Evolutionary conservation across 2,329 filamentous ascomycete species (phyloP).

Genomic region (Microsporum canis): DNA sequence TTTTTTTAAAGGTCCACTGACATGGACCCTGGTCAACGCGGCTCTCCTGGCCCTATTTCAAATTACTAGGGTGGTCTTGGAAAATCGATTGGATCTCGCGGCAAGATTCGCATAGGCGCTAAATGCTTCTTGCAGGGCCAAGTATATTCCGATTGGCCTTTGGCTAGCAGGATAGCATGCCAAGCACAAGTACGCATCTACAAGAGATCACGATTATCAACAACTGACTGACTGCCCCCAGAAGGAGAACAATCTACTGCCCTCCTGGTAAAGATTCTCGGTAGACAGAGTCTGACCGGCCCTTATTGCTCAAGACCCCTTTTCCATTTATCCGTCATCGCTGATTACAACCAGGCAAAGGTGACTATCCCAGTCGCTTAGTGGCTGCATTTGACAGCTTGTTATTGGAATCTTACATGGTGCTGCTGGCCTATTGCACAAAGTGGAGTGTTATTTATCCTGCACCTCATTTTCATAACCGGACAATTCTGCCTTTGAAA

Average conservation of each 20-base stretch:
- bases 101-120: constrained; percentile 28
- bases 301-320: background rate
- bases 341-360: background rate
- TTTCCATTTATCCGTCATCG: background rate
- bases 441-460: background rate
- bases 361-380: background rate
- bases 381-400: background rate
- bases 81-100: constrained; percentile 31
- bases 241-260: background rate
- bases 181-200: constrained; percentile 19
- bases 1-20: background rate
- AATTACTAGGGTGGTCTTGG: constrained; percentile 19
- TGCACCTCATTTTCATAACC: background rate
- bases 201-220: constrained; percentile 26
- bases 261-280: background rate
- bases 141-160: constrained; percentile 1
- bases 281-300: background rate
- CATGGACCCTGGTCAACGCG: constrained; percentile 16
- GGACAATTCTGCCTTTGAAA: background rate
- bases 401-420: background rate
- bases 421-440: background rate
- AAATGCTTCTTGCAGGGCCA: constrained; percentile 11
- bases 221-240: background rate
- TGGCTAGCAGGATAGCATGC: background rate
- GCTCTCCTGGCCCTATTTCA: constrained; percentile 18